Evolutionary conservation across 2,329 filamentous ascomycete species (phyloP).

Genomic region (Colletotrichum sansevieriae): DNA sequence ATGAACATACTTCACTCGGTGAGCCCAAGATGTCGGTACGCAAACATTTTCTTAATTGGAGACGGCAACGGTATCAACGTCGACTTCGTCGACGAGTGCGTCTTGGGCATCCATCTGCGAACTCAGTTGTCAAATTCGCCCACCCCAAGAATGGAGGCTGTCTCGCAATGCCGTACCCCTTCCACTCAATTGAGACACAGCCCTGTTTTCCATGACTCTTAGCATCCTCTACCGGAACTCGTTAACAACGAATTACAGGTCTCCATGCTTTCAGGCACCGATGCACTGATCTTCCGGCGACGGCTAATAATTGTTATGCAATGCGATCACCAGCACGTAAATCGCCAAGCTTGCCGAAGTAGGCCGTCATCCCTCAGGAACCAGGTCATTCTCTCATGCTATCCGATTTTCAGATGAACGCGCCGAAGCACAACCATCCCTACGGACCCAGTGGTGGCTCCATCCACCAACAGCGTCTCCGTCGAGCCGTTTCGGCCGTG

Average conservation of each 20-base stretch:
- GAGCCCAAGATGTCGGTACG: background rate
- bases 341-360: background rate
- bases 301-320: background rate
- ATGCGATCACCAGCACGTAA: background rate
- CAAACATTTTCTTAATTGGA: constrained; percentile 7
- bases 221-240: background rate
- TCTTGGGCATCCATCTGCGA: background rate
- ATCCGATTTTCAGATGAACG: constrained; percentile 33
- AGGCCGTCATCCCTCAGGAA: background rate
- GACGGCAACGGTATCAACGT: background rate
- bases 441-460: constrained; percentile 13
- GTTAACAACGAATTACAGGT: constrained; percentile 13
- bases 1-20: background rate
- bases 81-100: background rate
- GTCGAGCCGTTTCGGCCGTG: constrained; percentile 2
- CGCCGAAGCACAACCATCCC: constrained; percentile 14
- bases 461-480: constrained; percentile 24
- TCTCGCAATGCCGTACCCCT: constrained; percentile 14
- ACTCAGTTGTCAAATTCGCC: background rate
- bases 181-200: constrained; percentile 14
- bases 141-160: constrained; percentile 11
- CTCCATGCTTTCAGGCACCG: constrained; percentile 1
- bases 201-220: constrained; percentile 24
- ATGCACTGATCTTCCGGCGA: background rate
- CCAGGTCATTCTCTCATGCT: constrained; percentile 18